These are phyloP conservation scores for Aureobasidium vineae DNA, from an alignment of 2,329 filamentous ascomycete genomes.

Conservation along the genomic window DNA sequence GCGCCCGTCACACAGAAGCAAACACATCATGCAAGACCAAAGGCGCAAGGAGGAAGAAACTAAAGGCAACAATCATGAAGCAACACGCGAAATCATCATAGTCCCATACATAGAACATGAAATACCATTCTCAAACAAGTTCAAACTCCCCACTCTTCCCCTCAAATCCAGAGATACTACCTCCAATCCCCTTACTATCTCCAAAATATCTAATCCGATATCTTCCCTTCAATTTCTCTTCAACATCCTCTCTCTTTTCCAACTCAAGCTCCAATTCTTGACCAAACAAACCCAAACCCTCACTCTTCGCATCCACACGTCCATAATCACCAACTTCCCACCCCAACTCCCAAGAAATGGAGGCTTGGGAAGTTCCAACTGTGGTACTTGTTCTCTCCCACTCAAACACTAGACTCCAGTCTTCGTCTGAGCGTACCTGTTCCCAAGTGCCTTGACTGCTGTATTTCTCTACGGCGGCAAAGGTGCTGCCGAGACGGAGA, in stretches of 20 bases:
- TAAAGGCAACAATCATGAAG: too few relatives aligned
- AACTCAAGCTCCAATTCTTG: constrained; percentile 35
- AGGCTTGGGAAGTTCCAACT: constrained; percentile 73
- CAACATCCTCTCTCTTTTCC: not conserved
- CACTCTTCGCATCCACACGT: not conserved
- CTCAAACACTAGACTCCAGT: constrained; percentile 79
- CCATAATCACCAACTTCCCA: constrained; percentile 48
- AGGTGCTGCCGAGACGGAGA: constrained; percentile 73
- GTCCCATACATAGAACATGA: too few relatives aligned
- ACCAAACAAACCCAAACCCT: constrained; percentile 29
- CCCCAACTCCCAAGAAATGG: constrained; percentile 72
- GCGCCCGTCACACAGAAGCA: too few relatives aligned
- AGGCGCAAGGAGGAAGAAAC: too few relatives aligned
- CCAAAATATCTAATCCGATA: constrained; percentile 85
- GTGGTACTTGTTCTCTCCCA: constrained; percentile 73
- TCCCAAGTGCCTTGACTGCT: constrained; percentile 56
- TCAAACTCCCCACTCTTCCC: constrained; percentile 61
- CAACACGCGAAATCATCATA: too few relatives aligned
- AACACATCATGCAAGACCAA: too few relatives aligned
- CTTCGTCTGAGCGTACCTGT: constrained; percentile 66
- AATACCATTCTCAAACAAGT: too few relatives aligned
- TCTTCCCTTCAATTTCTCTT: constrained; percentile 50
- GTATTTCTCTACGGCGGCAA: constrained; percentile 69
- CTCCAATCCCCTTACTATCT: constrained; percentile 68
- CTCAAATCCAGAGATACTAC: constrained; percentile 65